Evolutionary conservation across 768 basidiomycete genomes (phyloP).

Genomic region (Leccinellum albellum): DNA sequence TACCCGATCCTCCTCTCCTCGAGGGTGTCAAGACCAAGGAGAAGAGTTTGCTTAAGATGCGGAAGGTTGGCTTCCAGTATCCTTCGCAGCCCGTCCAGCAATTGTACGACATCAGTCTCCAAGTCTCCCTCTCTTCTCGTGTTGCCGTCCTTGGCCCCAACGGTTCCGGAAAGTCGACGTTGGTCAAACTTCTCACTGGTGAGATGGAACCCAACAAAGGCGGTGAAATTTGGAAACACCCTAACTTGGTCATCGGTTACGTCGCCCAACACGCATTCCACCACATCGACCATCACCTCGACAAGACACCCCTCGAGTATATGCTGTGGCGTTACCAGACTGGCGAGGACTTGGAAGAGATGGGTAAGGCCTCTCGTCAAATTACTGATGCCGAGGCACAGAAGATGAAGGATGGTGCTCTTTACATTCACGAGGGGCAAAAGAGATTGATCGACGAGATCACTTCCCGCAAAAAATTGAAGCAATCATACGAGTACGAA

Average conservation of each 20-base stretch:
- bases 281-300: slow-evolving; percentile 97
- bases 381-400: slow-evolving; percentile 83
- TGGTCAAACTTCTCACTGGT: slow-evolving; percentile 95
- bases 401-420: slow-evolving; percentile 96
- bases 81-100: slow-evolving; percentile 82
- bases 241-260: slow-evolving; percentile 98
- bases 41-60: slow-evolving; percentile 96
- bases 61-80: slow-evolving; percentile 97
- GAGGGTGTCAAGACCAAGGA: slow-evolving; percentile 99
- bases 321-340: slow-evolving; percentile 99
- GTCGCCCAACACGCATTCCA: slow-evolving; percentile 99
- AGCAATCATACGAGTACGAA: slow-evolving; percentile 99
- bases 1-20: slow-evolving; percentile 93
- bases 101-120: slow-evolving; percentile 90
- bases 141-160: slow-evolving; percentile 98
- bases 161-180: slow-evolving; percentile 97
- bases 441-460: slow-evolving; percentile 96
- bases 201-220: slow-evolving; percentile 96
- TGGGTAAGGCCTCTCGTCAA: slow-evolving; percentile 85
- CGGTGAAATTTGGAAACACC: slow-evolving; percentile 98
- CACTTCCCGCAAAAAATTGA: slow-evolving; percentile 88
- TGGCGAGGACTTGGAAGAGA: slow-evolving; percentile 96
- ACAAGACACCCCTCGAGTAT: slow-evolving; percentile 98
- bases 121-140: slow-evolving; percentile 97
- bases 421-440: slow-evolving; percentile 86